Base-by-base conservation (phyloP, 805 yeast species). In the Pichia cabralensis region DNA sequence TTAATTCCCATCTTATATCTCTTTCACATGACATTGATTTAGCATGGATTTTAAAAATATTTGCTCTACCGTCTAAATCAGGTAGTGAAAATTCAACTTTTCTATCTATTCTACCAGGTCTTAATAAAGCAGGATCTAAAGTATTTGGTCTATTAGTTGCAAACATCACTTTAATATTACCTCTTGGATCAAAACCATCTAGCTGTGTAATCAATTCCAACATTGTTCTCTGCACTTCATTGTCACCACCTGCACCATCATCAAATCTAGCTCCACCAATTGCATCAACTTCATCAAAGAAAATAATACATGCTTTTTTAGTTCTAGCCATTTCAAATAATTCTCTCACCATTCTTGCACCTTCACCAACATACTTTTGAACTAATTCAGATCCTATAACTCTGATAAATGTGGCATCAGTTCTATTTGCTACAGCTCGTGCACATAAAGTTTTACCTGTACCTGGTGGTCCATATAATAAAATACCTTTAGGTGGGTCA, bases 231-330 rank as follows among this genome's bases (percentile, higher is more conserved):
- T 92, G 98, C 35, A 92, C 98, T 64, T 92, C 99, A 56, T 89
- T 92, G 61, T 92, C 98, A 54, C 97, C 97, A 49, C 96, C 97
- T 9, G 97, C 97, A 52, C 97, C 97, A 58, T 92, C 98, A 60
- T 92, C 98, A 56, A 92, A 92, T 60, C 99, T 79, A n/a, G 97
- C 97, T 27, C 98, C 98, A 47, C 99, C 99, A 58, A 92, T 85
- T 25, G 99, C 98, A 65, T 92, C 99, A 47, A 92, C 80, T 67
- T 92, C 99, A 62, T 92, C 99, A 53, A 92, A 92, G 63, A 92
- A 92, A 38, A 92, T 89, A 53, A 92, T 92, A 62, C 97, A 89
- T 2, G 98, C 97, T 55, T 89, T 88, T 62, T 92, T 92, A 24
- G 97, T 82, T 57, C 98, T 80, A 2, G 99, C 99, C 97, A 92